Base-by-base conservation (phyloP, 768 basidiomycete genomes). In the Mrakia gelida region DNA sequence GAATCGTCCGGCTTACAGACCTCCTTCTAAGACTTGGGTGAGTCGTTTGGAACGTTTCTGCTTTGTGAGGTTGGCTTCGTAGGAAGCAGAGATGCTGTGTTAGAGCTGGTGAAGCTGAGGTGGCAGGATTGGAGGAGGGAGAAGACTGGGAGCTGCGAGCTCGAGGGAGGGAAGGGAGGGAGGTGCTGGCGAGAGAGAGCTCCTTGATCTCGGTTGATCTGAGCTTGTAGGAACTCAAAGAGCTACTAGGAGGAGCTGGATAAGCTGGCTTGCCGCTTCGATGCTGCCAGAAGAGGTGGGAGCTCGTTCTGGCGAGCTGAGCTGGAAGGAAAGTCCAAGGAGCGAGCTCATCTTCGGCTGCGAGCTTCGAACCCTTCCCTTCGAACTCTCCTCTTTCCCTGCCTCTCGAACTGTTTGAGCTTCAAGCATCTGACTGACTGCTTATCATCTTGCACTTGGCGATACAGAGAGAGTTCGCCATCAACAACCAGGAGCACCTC, bases 401-500 rank as follows among this genome's bases (percentile, higher is more conserved):
- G 11, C 52, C n/a, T 1, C 15, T 21, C 18, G 26, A 32, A 10
- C 41, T 21, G 23, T 16, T 26, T 1, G 32, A 49, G 30, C 34
- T 52, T 65, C 7, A 10, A 28, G 30, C 18, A 7, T 16, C 3
- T 21, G 34, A 54, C 38, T 59, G 67, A 65, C 32, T 1, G 3
- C 43, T 3, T 49, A 5, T n/a, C n/a, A n/a, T n/a, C n/a, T n/a
- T n/a, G n/a, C n/a, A n/a, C n/a, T n/a, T n/a, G n/a, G n/a, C n/a
- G 28, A 11, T 41, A 32, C 75, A 84, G 83, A 67, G 80, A 54
- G 83, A 82, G 10, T 80, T 82, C 61, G 79, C 83, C 71, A 72
- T 81, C 38, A 82, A 84, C 34, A 81, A 85, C 76, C 83, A 84
- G 52, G 84, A 85, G 70, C 80, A 81, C 75, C 80, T 84, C 43